These are phyloP conservation scores for Dispira simplex DNA, from an alignment of 192 early-diverging fungal species.

Conservation along the genomic window DNA sequence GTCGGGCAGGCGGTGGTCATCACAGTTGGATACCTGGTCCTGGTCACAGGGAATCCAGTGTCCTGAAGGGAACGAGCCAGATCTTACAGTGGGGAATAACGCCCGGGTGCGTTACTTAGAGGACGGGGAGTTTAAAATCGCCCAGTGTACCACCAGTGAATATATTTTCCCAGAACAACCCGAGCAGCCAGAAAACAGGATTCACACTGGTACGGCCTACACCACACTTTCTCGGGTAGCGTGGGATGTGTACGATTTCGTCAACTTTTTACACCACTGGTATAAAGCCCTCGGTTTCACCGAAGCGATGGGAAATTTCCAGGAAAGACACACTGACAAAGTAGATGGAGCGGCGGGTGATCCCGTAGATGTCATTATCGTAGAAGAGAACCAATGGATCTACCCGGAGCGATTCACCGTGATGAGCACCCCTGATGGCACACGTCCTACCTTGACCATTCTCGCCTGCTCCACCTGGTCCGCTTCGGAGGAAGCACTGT, in stretches of 20 bases:
- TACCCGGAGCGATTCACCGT: neutral
- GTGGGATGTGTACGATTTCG: neutral
- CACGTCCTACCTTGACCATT: constrained; percentile 5
- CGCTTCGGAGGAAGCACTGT: neutral
- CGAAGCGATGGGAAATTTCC: constrained; percentile 3
- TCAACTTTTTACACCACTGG: constrained; percentile 4
- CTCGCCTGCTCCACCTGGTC: neutral
- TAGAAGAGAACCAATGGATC: neutral
- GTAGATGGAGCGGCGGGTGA: neutral
- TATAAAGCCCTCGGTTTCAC: neutral
- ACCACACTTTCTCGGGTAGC: no score
- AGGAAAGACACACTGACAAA: neutral
- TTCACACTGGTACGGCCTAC: no score
- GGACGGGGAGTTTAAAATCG: no score
- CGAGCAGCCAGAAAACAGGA: no score
- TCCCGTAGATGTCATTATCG: constrained; percentile 1
- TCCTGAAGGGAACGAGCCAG: no score
- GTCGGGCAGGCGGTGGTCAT: no score
- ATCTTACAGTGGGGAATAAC: no score
- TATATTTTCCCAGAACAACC: no score
- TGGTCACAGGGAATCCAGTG: no score
- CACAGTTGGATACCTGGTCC: no score
- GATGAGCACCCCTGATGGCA: constrained; percentile 1
- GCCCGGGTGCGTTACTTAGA: no score
- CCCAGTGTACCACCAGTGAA: no score